Percentiles rank a stretch among this genome's conserved stretches.
Evolutionary conservation across 495 filamentous ascomycete genomes (phyloP).

Genomic region (Podospora fimiseda): DNA sequence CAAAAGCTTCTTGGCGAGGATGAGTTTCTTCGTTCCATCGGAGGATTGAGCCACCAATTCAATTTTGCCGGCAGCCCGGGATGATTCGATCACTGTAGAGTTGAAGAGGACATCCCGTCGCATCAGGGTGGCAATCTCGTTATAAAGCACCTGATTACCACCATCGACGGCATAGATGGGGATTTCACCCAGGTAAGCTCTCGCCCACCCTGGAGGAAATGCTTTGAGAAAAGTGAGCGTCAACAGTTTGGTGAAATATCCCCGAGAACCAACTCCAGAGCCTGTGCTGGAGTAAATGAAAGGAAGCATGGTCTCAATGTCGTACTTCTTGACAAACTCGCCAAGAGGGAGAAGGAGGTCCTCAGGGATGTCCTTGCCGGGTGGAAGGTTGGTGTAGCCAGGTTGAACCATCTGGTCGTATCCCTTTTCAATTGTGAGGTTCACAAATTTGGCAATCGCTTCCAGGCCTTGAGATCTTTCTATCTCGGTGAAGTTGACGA

Average conservation of each 20-base stretch:
- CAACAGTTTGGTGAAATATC: conserved; percentile 29
- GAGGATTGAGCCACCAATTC: not conserved
- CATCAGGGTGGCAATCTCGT: conserved; percentile 24
- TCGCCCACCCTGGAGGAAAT: conserved; percentile 31
- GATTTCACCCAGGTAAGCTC: conserved; percentile 16
- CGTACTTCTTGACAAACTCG: conserved; percentile 34
- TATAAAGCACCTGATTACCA: conserved; percentile 33
- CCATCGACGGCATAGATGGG: conserved; percentile 21
- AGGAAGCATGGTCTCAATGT: conserved; percentile 33
- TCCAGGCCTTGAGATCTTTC: not conserved
- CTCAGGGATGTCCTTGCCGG: conserved; percentile 29
- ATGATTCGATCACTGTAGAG: conserved; percentile 18
- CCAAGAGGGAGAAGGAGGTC: conserved; percentile 39
- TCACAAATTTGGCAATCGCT: conserved; percentile 29
- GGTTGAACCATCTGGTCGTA: conserved; percentile 32
- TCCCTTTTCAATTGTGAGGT: conserved; percentile 22
- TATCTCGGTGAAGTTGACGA: conserved; percentile 5
- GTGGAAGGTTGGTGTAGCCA: conserved; percentile 31
- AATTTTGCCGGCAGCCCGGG: not conserved
- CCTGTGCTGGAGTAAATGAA: conserved; percentile 16
- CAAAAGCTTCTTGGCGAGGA: conserved; percentile 32
- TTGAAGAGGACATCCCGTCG: conserved; percentile 29
- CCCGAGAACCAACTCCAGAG: conserved; percentile 24
- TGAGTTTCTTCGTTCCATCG: conserved; percentile 16
- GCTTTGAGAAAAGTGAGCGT: conserved; percentile 32